A percentile compares a stretch with the other conserved stretches of the same genome.
These are phyloP conservation scores for Darksidea phi DNA, from an alignment of 495 filamentous ascomycete genomes.

Conservation along the genomic window DNA sequence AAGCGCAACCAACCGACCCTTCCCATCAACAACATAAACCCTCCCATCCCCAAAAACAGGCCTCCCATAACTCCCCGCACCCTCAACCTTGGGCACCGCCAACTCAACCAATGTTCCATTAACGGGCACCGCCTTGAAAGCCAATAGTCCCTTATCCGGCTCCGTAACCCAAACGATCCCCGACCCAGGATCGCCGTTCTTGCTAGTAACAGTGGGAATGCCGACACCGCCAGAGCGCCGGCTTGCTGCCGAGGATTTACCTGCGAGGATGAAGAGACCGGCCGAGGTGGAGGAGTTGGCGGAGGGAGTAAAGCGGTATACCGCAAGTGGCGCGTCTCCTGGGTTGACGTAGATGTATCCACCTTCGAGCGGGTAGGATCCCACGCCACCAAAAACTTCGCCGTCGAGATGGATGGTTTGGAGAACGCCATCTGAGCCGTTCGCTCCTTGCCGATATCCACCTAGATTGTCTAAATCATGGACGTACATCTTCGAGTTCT, in stretches of 20 bases:
- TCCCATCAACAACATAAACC: slow-evolving; percentile 44
- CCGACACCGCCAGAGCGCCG: slow-evolving; percentile 39
- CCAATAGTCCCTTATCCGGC: slow-evolving; percentile 40
- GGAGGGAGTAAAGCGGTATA: slow-evolving; percentile 41
- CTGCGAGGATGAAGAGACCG: slow-evolving; percentile 37
- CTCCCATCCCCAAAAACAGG: slow-evolving; percentile 50
- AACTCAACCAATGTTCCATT: slow-evolving; percentile 46
- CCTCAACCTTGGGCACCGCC: slow-evolving; percentile 43
- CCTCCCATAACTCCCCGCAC: slow-evolving; percentile 47
- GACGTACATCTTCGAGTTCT: slow-evolving; percentile 49
- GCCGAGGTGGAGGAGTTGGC: slow-evolving; percentile 39
- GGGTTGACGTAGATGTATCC: slow-evolving; percentile 51
- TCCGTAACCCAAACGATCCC: slow-evolving; percentile 45
- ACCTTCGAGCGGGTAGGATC: slow-evolving; percentile 50
- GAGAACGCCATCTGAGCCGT: slow-evolving; percentile 45
- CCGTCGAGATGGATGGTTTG: slow-evolving; percentile 45
- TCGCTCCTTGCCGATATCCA: slow-evolving; percentile 47
- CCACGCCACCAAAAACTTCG: slow-evolving; percentile 46
- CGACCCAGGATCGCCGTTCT: slow-evolving; percentile 44
- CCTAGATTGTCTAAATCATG: slow-evolving; percentile 49
- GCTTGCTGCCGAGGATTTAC: background rate
- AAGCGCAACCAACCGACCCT: slow-evolving; percentile 41
- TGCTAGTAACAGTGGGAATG: slow-evolving; percentile 44
- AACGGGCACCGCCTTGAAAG: slow-evolving; percentile 44
- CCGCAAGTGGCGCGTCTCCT: slow-evolving; percentile 29